A percentile compares a stretch with the other conserved stretches of the same genome.
Evolutionary conservation across 192 early-diverging fungal genomes (phyloP).

Genomic region (Spizellomyces punctatus): DNA sequence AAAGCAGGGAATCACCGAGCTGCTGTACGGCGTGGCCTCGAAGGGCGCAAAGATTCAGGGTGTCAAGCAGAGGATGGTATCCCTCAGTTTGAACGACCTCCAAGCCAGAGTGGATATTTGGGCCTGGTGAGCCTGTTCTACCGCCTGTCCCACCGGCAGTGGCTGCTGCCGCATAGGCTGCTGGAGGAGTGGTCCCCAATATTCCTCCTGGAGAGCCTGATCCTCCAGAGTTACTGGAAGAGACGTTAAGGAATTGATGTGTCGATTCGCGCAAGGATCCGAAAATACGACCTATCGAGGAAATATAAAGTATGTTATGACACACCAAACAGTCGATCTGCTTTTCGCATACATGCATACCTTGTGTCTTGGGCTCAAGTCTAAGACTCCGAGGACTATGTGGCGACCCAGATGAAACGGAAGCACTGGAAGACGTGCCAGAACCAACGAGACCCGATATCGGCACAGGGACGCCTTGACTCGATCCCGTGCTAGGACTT

Average conservation of each 20-base stretch:
- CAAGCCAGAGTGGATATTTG: too few species aligned
- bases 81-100: neutral
- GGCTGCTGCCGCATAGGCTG: slow-evolving; percentile 21
- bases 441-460: too few species aligned
- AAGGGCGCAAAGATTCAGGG: slow-evolving; percentile 45
- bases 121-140: too few species aligned
- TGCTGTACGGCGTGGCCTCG: slow-evolving; percentile 45
- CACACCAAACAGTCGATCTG: too few species aligned
- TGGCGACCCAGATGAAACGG: neutral
- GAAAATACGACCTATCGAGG: slow-evolving; percentile 30
- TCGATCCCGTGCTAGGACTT: too few species aligned
- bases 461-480: too few species aligned
- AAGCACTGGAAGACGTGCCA: neutral
- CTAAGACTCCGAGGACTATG: slow-evolving; percentile 1
- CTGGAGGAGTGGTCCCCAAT: slow-evolving; percentile 12
- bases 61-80: slow-evolving; percentile 27
- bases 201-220: neutral
- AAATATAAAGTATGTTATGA: too few species aligned
- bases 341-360: too few species aligned
- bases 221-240: neutral
- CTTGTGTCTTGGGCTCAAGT: neutral
- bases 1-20: slow-evolving; percentile 38
- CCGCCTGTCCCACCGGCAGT: neutral
- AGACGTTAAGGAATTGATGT: slow-evolving; percentile 40
- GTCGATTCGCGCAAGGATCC: slow-evolving; percentile 44